Evolutionary conservation across 495 filamentous ascomycete genomes (phyloP).

Genomic region (Endocarpon pusillum): DNA sequence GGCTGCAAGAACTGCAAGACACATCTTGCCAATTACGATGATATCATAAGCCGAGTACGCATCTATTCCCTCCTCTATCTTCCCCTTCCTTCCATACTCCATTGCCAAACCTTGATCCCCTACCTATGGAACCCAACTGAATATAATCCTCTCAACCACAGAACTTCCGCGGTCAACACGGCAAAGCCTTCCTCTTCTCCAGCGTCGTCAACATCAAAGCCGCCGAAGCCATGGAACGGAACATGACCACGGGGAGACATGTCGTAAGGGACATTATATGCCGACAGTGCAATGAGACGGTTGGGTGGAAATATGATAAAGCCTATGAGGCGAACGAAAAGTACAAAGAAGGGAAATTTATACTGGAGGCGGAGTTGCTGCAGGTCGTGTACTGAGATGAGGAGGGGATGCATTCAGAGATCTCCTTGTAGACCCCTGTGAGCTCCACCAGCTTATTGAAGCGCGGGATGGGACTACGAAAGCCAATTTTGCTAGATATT

Average conservation of each 20-base stretch:
- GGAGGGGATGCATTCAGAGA: no score
- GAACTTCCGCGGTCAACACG: constrained; percentile 98
- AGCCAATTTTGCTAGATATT: no score
- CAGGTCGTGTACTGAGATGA: constrained; percentile 53
- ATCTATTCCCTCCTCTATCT: constrained; percentile 5
- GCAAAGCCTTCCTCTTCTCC: constrained; percentile 95
- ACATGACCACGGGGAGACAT: constrained; percentile 96
- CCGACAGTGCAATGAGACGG: constrained; percentile 72
- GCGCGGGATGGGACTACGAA: no score
- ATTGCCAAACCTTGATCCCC: constrained; percentile 5
- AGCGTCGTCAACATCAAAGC: constrained; percentile 75
- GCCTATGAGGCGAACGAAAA: constrained; percentile 83
- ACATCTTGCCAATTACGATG: constrained; percentile 84
- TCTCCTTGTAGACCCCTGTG: no score
- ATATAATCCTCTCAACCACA: constrained; percentile 19
- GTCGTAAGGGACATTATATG: constrained; percentile 86
- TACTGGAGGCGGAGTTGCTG: constrained; percentile 83
- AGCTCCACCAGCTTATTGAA: no score
- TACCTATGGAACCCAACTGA: constrained; percentile 8
- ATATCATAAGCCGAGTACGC: constrained; percentile 83
- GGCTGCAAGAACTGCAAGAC: constrained; percentile 94
- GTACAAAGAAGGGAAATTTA: constrained; percentile 98
- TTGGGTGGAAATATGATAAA: constrained; percentile 99
- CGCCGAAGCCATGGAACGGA: constrained; percentile 72
- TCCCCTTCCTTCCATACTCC: constrained; percentile 3